Evolutionary conservation across 192 early-diverging fungal species (phyloP).

Genomic region (Mortierella alpina): DNA sequence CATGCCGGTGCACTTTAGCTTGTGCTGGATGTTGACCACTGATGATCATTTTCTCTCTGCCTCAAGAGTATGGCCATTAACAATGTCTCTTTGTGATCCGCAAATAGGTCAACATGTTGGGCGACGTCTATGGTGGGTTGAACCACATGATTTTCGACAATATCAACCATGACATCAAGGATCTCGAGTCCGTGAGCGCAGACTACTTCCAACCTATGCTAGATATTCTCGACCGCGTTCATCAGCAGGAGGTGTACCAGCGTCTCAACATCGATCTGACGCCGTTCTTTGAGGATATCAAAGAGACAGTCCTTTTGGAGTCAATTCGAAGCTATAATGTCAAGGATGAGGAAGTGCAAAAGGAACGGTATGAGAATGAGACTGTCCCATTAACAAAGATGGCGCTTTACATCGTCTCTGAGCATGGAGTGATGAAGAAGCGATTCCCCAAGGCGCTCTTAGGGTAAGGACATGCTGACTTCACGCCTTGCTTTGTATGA

Average conservation of each 20-base stretch:
- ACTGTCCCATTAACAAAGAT: conserved; percentile 44
- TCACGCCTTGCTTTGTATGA: neutral
- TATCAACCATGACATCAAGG: conserved; percentile 49
- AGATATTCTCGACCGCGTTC: conserved; percentile 40
- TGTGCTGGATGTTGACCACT: neutral
- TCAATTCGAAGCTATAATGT: conserved; percentile 32
- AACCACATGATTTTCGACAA: conserved; percentile 58
- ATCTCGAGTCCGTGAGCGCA: conserved; percentile 29
- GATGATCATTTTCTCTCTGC: neutral
- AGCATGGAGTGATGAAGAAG: conserved; percentile 43
- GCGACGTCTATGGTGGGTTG: conserved; percentile 58
- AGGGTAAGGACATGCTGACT: conserved; percentile 14
- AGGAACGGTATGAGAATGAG: conserved; percentile 46
- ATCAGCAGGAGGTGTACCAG: conserved; percentile 51
- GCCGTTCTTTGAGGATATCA: conserved; percentile 51
- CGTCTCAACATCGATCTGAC: conserved; percentile 38
- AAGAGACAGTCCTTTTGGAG: conserved; percentile 35
- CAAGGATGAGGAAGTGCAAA: conserved; percentile 45
- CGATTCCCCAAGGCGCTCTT: conserved; percentile 44
- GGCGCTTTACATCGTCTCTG: conserved; percentile 48
- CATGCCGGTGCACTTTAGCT: neutral
- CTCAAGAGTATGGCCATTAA: too few relatives aligned
- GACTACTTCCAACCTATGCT: conserved; percentile 42
- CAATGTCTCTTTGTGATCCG: neutral
- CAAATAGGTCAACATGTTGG: conserved; percentile 57